phyloP scores from a whole-genome alignment of 1,139 yeast genomes.

The Martiniozyma asiatica region DNA sequence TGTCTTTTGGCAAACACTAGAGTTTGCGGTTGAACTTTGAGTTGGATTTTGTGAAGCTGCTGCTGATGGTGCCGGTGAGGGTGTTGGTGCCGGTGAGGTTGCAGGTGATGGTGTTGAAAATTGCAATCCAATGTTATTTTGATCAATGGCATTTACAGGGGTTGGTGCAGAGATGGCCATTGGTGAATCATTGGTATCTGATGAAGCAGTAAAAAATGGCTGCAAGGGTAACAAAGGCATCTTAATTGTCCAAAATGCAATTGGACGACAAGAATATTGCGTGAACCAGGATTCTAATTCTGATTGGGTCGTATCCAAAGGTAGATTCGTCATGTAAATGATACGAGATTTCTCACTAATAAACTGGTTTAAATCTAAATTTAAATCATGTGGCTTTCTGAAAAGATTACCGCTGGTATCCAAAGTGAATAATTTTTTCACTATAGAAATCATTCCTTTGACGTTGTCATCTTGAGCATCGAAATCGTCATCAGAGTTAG shows the following conservation, averaged over 20 bases:
- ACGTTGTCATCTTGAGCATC: slow-evolving; percentile 24
- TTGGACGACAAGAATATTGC: slow-evolving; percentile 74
- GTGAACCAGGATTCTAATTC: slow-evolving; percentile 89
- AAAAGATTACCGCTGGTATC: slow-evolving; percentile 24
- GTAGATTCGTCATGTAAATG: slow-evolving; percentile 65
- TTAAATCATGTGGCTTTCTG: slow-evolving; percentile 63
- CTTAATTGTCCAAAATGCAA: slow-evolving; percentile 82
- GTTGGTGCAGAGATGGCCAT: not conserved
- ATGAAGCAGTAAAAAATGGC: no score
- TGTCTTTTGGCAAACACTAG: no score
- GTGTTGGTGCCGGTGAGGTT: slow-evolving; percentile 1
- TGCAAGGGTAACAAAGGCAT: slow-evolving; percentile 1
- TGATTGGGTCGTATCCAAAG: slow-evolving; percentile 78
- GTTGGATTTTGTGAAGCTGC: slow-evolving; percentile 7
- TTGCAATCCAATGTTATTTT: not conserved
- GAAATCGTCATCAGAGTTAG: no score
- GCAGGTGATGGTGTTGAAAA: slow-evolving; percentile 4
- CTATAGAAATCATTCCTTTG: slow-evolving; percentile 29
- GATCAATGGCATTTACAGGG: not conserved
- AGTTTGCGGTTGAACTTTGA: slow-evolving; percentile 5
- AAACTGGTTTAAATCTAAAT: slow-evolving; percentile 59
- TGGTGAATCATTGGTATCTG: not conserved
- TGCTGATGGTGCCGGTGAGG: slow-evolving; percentile 10
- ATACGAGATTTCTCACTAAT: slow-evolving; percentile 64
- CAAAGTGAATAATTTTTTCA: slow-evolving; percentile 30